Evolutionary conservation across 805 yeast species (phyloP).

Genomic region (Starmerella bombicola): DNA sequence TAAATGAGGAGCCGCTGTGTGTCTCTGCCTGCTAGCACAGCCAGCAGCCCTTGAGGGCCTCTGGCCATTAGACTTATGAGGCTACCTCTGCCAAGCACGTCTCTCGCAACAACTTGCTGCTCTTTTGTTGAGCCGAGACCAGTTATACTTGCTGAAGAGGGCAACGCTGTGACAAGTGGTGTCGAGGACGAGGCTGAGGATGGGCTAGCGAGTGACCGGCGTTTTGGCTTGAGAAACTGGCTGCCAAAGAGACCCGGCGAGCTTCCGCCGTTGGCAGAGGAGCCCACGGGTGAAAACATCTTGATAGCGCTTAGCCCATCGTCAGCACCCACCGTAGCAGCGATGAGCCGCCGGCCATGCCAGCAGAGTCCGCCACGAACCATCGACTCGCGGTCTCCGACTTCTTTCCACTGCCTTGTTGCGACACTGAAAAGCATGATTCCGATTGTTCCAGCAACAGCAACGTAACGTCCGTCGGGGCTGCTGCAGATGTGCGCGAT

Average conservation of each 20-base stretch:
- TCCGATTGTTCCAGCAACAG: constrained; percentile 40
- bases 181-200: not conserved
- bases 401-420: constrained; percentile 38
- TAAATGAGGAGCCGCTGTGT: constrained; percentile 25
- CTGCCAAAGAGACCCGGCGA: constrained; percentile 1
- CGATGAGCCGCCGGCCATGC: constrained; percentile 28
- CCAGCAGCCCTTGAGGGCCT: constrained; percentile 22
- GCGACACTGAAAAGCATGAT: constrained; percentile 33
- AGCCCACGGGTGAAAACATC: constrained; percentile 29
- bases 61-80: constrained; percentile 24
- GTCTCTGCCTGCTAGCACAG: constrained; percentile 26
- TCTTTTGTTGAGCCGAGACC: constrained; percentile 19
- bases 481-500: constrained; percentile 34
- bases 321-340: constrained; percentile 27
- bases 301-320: constrained; percentile 25
- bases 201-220: not conserved
- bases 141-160: constrained; percentile 6
- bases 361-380: constrained; percentile 32
- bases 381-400: constrained; percentile 30
- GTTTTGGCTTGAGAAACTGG: constrained; percentile 1
- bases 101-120: constrained; percentile 25
- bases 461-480: constrained; percentile 38
- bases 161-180: constrained; percentile 3
- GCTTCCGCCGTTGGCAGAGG: not conserved
- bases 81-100: constrained; percentile 25